Percentiles rank a stretch among this genome's conserved stretches.
These are phyloP conservation scores for Thamnidium elegans DNA, from an alignment of 192 early-diverging fungal genomes.

Conservation along the genomic window DNA sequence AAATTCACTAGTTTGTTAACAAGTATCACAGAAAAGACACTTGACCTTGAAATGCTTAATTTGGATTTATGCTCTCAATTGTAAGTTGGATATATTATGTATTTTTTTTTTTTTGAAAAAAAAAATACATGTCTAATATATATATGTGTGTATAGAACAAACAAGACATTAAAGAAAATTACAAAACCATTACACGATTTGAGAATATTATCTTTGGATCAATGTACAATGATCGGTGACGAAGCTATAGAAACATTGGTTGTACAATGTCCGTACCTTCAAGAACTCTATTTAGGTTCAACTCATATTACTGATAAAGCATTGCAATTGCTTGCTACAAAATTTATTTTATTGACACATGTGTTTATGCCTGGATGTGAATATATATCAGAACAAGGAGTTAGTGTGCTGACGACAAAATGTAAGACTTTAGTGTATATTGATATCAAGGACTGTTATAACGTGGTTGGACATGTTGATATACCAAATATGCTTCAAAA, in stretches of 20 bases:
- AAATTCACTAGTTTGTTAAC: not conserved
- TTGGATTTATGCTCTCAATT: conserved; percentile 6
- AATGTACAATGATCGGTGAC: conserved; percentile 6
- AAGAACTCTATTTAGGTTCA: conserved; percentile 5
- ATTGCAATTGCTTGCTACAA: not conserved
- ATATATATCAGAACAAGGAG: not conserved
- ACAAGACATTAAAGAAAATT: not conserved
- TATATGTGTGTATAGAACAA: not conserved
- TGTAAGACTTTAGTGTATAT: not conserved
- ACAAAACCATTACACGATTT: not conserved
- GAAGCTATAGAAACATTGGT: not conserved
- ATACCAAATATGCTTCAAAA: too few relatives aligned
- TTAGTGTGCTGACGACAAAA: not conserved
- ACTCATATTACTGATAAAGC: conserved; percentile 1
- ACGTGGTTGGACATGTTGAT: not conserved
- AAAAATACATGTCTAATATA: not conserved
- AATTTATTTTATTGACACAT: not conserved
- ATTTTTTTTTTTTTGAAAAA: not conserved
- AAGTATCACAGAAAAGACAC: not conserved
- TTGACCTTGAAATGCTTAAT: conserved; percentile 9
- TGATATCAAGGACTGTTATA: conserved; percentile 2
- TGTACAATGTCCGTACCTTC: not conserved
- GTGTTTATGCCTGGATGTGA: not conserved
- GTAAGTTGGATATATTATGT: not conserved
- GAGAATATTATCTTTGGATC: conserved; percentile 10